Percentiles rank a stretch among this genome's conserved stretches.
phyloP scores from a whole-genome alignment of 2,329 filamentous ascomycete species.

The Massarina eburnea region DNA sequence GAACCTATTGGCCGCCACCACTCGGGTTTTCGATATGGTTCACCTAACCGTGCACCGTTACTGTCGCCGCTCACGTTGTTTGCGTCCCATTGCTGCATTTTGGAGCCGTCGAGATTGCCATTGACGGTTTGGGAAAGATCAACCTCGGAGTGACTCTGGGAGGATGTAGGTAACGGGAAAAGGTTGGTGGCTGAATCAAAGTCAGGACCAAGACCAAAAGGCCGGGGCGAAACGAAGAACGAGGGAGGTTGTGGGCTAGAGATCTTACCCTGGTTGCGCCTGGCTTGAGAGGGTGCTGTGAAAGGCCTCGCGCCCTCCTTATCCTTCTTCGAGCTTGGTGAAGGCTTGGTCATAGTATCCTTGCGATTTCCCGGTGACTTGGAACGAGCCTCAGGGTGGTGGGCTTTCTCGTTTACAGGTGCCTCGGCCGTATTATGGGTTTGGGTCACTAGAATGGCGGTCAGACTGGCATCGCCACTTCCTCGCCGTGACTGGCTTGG shows the following conservation, averaged over 20 bases:
- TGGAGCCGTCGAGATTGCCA: slow-evolving; percentile 35
- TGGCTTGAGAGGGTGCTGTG: slow-evolving; percentile 38
- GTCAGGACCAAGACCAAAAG: slow-evolving; percentile 14
- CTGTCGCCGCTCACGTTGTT: slow-evolving; percentile 30
- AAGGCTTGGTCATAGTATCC: slow-evolving; percentile 30
- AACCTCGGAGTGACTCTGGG: slow-evolving; percentile 39
- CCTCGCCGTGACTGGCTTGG: slow-evolving; percentile 40
- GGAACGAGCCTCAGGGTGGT: slow-evolving; percentile 16
- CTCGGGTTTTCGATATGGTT: slow-evolving; percentile 25
- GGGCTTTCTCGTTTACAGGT: slow-evolving; percentile 16
- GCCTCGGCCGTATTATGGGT: slow-evolving; percentile 33
- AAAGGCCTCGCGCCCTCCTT: slow-evolving; percentile 34
- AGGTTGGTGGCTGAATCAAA: slow-evolving; percentile 29
- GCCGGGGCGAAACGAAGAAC: slow-evolving; percentile 11
- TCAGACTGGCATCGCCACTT: slow-evolving; percentile 43
- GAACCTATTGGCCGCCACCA: slow-evolving; percentile 42
- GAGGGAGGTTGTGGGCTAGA: slow-evolving; percentile 12
- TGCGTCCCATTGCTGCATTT: slow-evolving; percentile 34
- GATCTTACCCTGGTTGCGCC: slow-evolving; percentile 38
- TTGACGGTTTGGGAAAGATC: slow-evolving; percentile 35
- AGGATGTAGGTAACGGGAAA: slow-evolving; percentile 30
- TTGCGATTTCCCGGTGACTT: slow-evolving; percentile 27
- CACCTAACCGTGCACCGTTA: slow-evolving; percentile 30
- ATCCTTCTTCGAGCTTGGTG: slow-evolving; percentile 24
- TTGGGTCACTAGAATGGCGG: slow-evolving; percentile 43